phyloP scores from a whole-genome alignment of 176 grass and related monocot species.

The Aechmea fasciata region DNA sequence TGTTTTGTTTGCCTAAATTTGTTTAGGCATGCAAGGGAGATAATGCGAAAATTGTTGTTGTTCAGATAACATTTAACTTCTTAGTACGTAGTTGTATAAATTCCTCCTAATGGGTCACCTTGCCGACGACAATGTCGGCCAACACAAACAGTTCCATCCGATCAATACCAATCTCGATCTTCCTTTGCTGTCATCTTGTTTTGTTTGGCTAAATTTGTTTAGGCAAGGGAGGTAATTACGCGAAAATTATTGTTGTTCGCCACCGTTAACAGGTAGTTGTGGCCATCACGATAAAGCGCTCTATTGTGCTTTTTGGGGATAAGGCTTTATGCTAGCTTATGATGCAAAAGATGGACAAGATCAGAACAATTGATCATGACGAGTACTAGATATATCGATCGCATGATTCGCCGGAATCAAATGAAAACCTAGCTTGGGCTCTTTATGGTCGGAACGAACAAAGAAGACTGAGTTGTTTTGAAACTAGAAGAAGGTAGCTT shows the following conservation, averaged over 20 bases:
- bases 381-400: neutral
- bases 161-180: neutral
- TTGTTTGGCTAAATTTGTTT: conserved; percentile 20
- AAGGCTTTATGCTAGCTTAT: neutral
- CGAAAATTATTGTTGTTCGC: neutral
- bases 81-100: neutral
- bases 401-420: neutral
- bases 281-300: neutral
- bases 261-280: neutral
- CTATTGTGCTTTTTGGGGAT: neutral
- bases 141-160: neutral
- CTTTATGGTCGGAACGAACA: conserved; percentile 38
- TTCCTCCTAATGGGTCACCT: neutral
- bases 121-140: conserved; percentile 19
- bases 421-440: neutral
- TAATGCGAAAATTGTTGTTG: neutral
- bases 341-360: conserved; percentile 29
- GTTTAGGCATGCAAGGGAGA: conserved; percentile 18
- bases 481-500: conserved; percentile 7
- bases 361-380: neutral
- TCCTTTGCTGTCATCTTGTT: neutral
- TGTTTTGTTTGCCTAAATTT: conserved; percentile 19
- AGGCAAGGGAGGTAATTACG: conserved; percentile 14
- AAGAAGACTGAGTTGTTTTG: conserved; percentile 27
- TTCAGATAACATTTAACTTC: neutral